A percentile compares a stretch with the other conserved stretches of the same genome.
Conservation (phyloP, 768 basidiomycete genomes). For the Kondoa malvinella region DNA sequence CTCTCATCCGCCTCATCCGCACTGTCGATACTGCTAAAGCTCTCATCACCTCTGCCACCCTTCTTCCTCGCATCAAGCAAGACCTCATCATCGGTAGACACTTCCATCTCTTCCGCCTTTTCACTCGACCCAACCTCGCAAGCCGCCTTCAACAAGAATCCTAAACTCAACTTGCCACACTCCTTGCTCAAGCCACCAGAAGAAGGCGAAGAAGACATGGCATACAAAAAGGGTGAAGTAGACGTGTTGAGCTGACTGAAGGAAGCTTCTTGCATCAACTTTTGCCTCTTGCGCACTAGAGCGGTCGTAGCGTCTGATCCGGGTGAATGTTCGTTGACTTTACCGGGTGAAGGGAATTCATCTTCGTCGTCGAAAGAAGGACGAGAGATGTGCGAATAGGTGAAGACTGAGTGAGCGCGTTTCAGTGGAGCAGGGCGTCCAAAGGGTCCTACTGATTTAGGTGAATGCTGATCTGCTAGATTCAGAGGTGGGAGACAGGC, state of each 20-base stretch:
- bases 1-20: not conserved
- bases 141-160: not conserved
- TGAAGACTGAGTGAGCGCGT: not conserved
- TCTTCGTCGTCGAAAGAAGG: not conserved
- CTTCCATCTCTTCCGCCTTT: not conserved
- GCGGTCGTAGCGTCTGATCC: not conserved
- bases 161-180: not conserved
- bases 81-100: constrained; percentile 1
- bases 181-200: not conserved
- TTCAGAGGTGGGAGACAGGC: not conserved
- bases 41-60: constrained; percentile 3
- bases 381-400: not conserved
- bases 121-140: not conserved
- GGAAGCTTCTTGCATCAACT: not conserved
- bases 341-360: not conserved
- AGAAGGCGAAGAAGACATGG: not conserved
- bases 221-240: not conserved
- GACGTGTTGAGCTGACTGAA: not conserved
- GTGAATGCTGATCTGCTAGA: not conserved
- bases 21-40: not conserved
- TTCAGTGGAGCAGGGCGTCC: not conserved
- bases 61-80: not conserved
- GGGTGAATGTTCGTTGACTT: not conserved
- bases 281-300: not conserved
- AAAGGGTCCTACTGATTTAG: not conserved